Evolutionary conservation across 169 alveolate species (phyloP), one percentile per base, ranked within the genome.

Genomic region (Plasmodium inui): DNA sequence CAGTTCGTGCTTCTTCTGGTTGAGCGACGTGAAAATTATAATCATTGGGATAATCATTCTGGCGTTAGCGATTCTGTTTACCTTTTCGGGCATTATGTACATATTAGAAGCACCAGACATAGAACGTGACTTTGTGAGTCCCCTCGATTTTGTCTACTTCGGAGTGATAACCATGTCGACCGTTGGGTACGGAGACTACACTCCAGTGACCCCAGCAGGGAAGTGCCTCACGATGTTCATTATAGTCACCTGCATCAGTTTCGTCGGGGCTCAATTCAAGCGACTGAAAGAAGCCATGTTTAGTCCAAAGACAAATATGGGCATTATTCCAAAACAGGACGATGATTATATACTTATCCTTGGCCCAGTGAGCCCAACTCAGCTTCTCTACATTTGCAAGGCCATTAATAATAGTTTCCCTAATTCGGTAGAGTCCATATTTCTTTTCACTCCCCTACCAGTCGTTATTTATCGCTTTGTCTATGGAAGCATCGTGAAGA

Each of bases 91-190:
- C 10, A 93, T 96, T 39, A 88, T 96, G 96, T 96, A 93, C 57
- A 95, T 96, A 17, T 67, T 96, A 37, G 98, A 96, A 83, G 96
- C 98, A 19, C 98, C 98, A 5, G 94, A 84, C n/a, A 26, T 78
- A 1, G 90, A 72, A n/a, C 81, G 86, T 9, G 92, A 72, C 19
- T 96, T 94, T 85, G 79, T 89, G 1, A 92, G 70, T 5, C 98
- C 98, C 3, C 88, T 96, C 22, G 98, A 96, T 78, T 96, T 95
- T 82, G 92, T 96, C 17, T 96, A 91, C 34, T 96, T 96, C 80
- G 97, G 97, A 12, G 97, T 96, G 6, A 96, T 95, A 14, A 96
- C 98, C 4, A 95, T 96, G 97, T 96, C 97, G 9, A 96, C 98
- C 8, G 98, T 96, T 26, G 98, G 98, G 55, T 96, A 96, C 76